Base-by-base conservation (phyloP, 106 monocot genomes). In the Allium fistulosum region DNA sequence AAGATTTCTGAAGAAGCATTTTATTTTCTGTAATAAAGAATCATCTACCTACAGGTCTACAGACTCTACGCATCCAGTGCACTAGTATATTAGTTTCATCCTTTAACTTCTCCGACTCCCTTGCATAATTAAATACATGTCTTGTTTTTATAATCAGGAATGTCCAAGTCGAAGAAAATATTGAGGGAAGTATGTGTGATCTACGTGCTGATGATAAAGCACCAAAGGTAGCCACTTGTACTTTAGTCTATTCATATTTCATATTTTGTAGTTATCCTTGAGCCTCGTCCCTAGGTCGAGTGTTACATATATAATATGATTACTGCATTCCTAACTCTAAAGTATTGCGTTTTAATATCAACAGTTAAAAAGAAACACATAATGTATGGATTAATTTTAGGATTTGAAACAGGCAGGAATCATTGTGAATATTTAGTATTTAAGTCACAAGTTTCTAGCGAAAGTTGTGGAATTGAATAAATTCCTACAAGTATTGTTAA, bases 131-230 rank as follows among this genome's bases (percentile, higher is more conserved):
- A 62, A 0, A 62, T 46, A 45, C n/a, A 4, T 46, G 12, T 26
- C 46, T 61, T 50, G 17, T 26, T 27, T 70, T 66, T 4, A 14
- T 67, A 73, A 72, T 76, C 74, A 84, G 84, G 65, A 52, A 71
- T 58, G 53, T 47, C 65, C 76, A 65, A 69, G 28, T 57, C 53
- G 65, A 77, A 17, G 56, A 51, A 68, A 61, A 65, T 50, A 53
- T 11, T 45, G 46, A 47, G 47, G 62, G 62, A 63, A 46, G 18
- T 73, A 7, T 49, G 66, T 14, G 59, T 13, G 7, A 63, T 52
- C 10, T 13, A 63, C 65, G 63, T 57, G 26, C 27, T 52, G 57
- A 27, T 74, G 55, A 11, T 64, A 28, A 6, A 14, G 11, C 13
- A 15, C 67, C 51, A 49, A 76, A 80, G 80, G 83, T 84, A 28